Conservation (phyloP, 2,329 filamentous ascomycete species). For the Fusarium ambrosium region DNA sequence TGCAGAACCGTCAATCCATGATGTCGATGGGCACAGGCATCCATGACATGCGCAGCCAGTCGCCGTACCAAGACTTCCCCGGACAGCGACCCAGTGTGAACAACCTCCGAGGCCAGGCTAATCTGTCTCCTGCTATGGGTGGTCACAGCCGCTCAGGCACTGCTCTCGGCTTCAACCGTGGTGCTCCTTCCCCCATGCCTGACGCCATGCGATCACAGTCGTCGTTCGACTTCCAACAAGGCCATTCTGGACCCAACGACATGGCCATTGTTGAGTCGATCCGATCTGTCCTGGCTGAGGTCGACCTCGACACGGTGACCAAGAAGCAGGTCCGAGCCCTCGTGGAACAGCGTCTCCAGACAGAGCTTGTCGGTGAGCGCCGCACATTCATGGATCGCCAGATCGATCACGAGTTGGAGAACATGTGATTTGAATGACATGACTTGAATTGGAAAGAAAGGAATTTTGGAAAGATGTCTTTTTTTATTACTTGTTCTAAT, state of each 20-base stretch:
- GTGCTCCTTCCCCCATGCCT: conserved; percentile 61
- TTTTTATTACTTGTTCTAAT: conserved; percentile 34
- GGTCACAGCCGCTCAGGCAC: conserved; percentile 57
- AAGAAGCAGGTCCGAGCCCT: conserved; percentile 96
- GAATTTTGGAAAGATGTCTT: conserved; percentile 12
- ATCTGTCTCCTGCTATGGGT: conserved; percentile 60
- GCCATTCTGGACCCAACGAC: conserved; percentile 79
- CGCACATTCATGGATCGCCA: conserved; percentile 90
- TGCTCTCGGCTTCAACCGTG: conserved; percentile 62
- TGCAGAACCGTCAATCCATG: conserved; percentile 77
- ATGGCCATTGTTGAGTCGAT: conserved; percentile 86
- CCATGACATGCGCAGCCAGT: conserved; percentile 63
- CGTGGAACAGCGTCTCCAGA: conserved; percentile 93
- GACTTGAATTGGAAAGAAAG: background rate
- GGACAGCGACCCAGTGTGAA: conserved; percentile 71
- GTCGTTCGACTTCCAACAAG: conserved; percentile 73
- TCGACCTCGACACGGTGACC: conserved; percentile 95
- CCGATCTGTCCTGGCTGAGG: conserved; percentile 83
- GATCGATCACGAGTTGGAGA: conserved; percentile 93
- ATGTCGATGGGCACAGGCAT: conserved; percentile 72
- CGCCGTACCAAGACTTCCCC: conserved; percentile 70
- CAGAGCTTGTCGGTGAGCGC: conserved; percentile 87
- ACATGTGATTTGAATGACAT: conserved; percentile 73
- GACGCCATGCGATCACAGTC: conserved; percentile 63
- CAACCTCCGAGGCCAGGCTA: conserved; percentile 66